Base-by-base conservation (phyloP, 805 yeast genomes). In the Schizosaccharomyces japonicus region DNA sequence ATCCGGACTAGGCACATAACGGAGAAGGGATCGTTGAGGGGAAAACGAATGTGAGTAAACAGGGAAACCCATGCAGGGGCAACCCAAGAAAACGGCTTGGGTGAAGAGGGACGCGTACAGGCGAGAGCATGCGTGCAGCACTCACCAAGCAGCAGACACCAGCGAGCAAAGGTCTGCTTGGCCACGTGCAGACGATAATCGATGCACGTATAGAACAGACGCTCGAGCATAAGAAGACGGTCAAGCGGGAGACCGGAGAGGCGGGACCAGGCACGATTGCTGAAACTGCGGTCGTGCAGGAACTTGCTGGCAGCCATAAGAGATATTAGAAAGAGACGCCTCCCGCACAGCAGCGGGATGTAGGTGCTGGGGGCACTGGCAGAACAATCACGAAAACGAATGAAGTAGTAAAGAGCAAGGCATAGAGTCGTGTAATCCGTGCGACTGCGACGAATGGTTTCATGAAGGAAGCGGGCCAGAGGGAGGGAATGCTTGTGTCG, bases 261-360 rank as follows among this genome's bases (percentile, higher is more conserved):
- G 57, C 73, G 71, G 47, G 78, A 65, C 94, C 94, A 82, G 4
- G 80, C 71, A 51, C 66, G 68, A 53, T 78, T 67, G 28, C 79
- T 66, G 60, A 72, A 80, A 57, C 76, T 78, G 47, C 73, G 71
- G 60, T 82, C 94, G 57, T 76, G 82, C 50, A 70, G 66, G 58
- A 75, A 80, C 58, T 82, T 82, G 47, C 77, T 71, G 3, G 90
- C 76, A 33, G 82, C 63, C 48, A 81, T 78, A 48, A 82, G 59
- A 55, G 80, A 70, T 1, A 76, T 70, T 51, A 82, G 66, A 52
- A 82, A 76, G 39, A 75, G 68, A 51, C 79, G 72, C 54, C 80
- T 75, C 5, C 83, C 77, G 55, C 80, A 76, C 13, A 47, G 44
- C 39, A 36, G 23, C 17, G 42, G 54, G 48, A 7, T 51, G 48